These are phyloP conservation scores for Collariella sp. DNA, from an alignment of 495 filamentous ascomycete species.

Conservation along the genomic window DNA sequence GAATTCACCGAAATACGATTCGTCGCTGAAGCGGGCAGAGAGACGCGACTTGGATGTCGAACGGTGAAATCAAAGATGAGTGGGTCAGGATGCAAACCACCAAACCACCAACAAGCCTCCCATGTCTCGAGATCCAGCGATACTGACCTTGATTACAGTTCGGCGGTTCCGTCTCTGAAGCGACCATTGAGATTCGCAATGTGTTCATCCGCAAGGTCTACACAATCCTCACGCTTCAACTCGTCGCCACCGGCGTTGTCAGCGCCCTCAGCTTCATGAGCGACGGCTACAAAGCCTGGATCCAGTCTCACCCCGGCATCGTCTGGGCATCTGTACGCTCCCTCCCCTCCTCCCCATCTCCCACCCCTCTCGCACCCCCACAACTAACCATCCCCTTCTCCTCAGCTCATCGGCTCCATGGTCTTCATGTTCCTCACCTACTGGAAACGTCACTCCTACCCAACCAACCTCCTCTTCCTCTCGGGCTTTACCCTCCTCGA, in stretches of 20 bases:
- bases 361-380: not conserved
- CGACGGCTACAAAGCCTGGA: conserved; percentile 71
- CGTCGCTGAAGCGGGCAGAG: not conserved
- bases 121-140: not conserved
- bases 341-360: not conserved
- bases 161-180: conserved; percentile 84
- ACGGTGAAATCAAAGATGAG: not conserved
- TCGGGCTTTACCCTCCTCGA: conserved; percentile 84
- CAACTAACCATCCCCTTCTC: not conserved
- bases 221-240: conserved; percentile 62
- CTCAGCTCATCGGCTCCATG: conserved; percentile 62
- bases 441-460: conserved; percentile 98
- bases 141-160: conserved; percentile 50
- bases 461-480: conserved; percentile 88
- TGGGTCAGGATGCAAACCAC: not conserved
- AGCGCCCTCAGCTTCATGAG: conserved; percentile 81
- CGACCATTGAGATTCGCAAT: conserved; percentile 90
- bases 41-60: conserved; percentile 10
- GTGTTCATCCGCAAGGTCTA: conserved; percentile 86
- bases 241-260: conserved; percentile 73
- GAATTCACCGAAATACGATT: conserved; percentile 10
- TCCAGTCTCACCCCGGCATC: conserved; percentile 72
- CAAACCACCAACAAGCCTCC: no score
- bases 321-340: conserved; percentile 64
- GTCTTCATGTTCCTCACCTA: conserved; percentile 79